Evolutionary conservation across 768 basidiomycete species (phyloP).

Genomic region (Xanthoconium purpureum): DNA sequence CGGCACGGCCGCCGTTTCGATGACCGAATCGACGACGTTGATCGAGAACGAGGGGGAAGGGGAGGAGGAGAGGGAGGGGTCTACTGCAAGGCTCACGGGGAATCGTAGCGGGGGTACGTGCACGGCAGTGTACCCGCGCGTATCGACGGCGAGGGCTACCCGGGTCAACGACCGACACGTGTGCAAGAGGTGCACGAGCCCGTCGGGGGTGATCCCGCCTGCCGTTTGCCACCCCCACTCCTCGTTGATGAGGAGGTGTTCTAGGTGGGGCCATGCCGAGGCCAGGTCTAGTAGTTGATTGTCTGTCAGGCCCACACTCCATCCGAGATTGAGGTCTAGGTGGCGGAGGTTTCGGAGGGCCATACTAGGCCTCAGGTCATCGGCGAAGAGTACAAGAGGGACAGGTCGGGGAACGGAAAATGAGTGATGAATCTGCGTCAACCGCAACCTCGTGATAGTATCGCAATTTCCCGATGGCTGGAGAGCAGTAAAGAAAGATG

Average conservation of each 20-base stretch:
- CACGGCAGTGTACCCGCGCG: neutral
- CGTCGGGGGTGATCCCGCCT: constrained; percentile 5
- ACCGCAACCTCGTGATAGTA: neutral
- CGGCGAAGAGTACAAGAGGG: neutral
- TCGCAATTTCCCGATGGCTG: neutral
- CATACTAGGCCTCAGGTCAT: constrained; percentile 3
- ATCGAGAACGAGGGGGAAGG: neutral
- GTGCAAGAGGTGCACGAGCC: constrained; percentile 3
- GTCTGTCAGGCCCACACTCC: constrained; percentile 3
- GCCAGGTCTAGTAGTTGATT: neutral
- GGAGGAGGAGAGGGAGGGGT: too few relatives aligned
- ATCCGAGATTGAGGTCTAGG: constrained; percentile 2
- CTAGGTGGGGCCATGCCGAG: constrained; percentile 7
- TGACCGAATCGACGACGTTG: constrained; percentile 1
- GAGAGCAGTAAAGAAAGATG: neutral
- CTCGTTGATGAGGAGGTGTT: constrained; percentile 5
- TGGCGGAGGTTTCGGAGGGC: constrained; percentile 2
- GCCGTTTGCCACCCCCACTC: constrained; percentile 3
- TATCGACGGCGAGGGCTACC: constrained; percentile 10
- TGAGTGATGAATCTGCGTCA: neutral
- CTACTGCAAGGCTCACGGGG: neutral
- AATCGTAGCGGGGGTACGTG: neutral
- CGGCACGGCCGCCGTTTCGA: neutral
- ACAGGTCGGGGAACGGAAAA: neutral
- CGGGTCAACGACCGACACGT: neutral